These are phyloP conservation scores for Colletotrichum liaoningense DNA, from an alignment of 2,329 filamentous ascomycete genomes.

Conservation along the genomic window DNA sequence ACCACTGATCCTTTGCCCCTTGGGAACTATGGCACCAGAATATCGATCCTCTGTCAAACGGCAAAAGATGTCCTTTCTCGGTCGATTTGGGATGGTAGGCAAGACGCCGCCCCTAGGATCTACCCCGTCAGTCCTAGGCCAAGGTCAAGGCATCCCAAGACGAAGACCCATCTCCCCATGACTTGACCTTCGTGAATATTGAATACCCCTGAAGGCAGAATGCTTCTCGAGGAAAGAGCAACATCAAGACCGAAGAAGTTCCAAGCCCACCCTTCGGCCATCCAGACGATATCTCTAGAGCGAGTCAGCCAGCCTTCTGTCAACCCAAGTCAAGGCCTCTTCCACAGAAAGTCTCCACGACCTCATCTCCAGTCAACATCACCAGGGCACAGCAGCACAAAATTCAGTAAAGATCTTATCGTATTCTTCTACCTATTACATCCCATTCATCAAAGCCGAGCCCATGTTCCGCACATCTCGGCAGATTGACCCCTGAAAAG, in stretches of 20 bases:
- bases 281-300: too few species aligned
- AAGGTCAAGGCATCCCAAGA: too few species aligned
- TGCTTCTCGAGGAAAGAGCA: not conserved
- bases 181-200: not conserved
- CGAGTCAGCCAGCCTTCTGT: too few species aligned
- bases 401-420: not conserved
- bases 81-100: too few species aligned
- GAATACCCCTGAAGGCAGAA: not conserved
- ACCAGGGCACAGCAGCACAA: too few species aligned
- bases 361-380: not conserved
- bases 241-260: not conserved
- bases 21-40: too few species aligned
- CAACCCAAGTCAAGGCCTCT: not conserved
- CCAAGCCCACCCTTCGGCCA: too few species aligned
- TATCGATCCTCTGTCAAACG: too few species aligned
- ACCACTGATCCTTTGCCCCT: too few species aligned
- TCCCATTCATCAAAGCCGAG: not conserved
- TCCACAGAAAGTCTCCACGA: not conserved
- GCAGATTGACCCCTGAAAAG: not conserved
- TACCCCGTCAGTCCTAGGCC: too few species aligned
- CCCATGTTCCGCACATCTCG: not conserved
- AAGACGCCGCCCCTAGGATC: too few species aligned
- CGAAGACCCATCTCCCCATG: not conserved
- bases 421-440: not conserved
- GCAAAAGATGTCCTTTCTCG: too few species aligned